Conservation (phyloP, 2,329 filamentous ascomycete species). For the Lomentospora prolificans region DNA sequence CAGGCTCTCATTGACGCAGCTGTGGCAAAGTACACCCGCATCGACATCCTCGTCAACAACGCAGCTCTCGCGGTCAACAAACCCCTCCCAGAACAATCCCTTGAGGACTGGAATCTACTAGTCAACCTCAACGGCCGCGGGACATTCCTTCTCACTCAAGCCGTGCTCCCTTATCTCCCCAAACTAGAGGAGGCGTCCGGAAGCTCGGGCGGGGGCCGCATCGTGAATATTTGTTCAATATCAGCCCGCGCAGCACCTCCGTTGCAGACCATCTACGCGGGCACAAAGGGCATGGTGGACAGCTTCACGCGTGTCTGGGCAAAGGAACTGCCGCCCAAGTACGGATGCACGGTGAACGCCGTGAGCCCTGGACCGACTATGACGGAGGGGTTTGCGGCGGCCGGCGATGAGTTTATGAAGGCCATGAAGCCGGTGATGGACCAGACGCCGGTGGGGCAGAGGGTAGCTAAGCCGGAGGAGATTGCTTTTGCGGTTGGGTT, state of each 20-base stretch:
- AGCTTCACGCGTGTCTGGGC: conserved; percentile 33
- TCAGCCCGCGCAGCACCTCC: conserved; percentile 22
- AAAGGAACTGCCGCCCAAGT: conserved; percentile 33
- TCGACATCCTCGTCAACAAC: conserved; percentile 30
- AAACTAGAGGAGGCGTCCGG: not conserved
- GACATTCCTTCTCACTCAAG: conserved; percentile 31
- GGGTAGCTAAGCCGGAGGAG: conserved; percentile 33
- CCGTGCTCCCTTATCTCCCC: conserved; percentile 25
- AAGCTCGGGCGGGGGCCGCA: conserved; percentile 22
- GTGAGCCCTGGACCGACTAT: conserved; percentile 32
- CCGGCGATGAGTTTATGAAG: conserved; percentile 20
- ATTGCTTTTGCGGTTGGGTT: conserved; percentile 36
- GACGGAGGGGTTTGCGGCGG: conserved; percentile 25
- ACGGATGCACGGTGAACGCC: conserved; percentile 34
- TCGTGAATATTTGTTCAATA: conserved; percentile 32
- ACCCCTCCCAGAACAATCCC: conserved; percentile 25
- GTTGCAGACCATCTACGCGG: conserved; percentile 34
- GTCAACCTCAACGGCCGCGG: conserved; percentile 31
- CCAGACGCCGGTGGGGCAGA: conserved; percentile 28
- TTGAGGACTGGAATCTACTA: conserved; percentile 27
- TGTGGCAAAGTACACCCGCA: conserved; percentile 21
- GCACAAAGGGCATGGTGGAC: conserved; percentile 39
- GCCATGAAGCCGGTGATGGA: conserved; percentile 30
- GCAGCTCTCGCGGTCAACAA: conserved; percentile 26
- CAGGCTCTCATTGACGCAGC: conserved; percentile 24